Base-by-base conservation (phyloP, 2,329 filamentous ascomycete genomes). In the Pyricularia pennisetigena region DNA sequence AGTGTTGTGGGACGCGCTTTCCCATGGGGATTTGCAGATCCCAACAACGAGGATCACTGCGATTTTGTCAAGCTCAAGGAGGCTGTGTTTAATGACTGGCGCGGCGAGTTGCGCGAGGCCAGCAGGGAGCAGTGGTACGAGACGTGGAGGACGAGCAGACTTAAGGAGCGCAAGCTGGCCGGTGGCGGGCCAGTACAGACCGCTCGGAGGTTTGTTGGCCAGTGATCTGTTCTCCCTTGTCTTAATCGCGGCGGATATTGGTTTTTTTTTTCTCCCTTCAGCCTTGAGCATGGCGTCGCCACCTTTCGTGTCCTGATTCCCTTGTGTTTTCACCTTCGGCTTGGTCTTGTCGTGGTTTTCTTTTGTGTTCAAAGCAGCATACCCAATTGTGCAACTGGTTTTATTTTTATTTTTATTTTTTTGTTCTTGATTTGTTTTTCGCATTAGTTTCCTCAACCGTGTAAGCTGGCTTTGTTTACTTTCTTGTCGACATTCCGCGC, bases 11-110 rank as follows among this genome's bases (percentile, higher is more conserved):
- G 95, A 64, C 91, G 95, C 70, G 89, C 90, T 71, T 99, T 98
- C 77, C 92, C 95, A 0, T 99, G 95, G 95, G 95, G 95, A 7
- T 96, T 97, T 73, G 95, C 95, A 4, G 93, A 98, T 75, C 95
- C 95, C 0, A 94, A 95, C 81, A 90, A 98, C 74, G 84, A 89
- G 32, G 87, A 91, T 73, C 95, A 99, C 80, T 99, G 95, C 80
- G 95, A 99, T 79, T 99, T 97, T 78, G 83, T 91, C 68, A 90
- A 90, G 70, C 85, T 99, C 72, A 95, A 95, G 80, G 94, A 98
- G 69, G 89, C 90, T 8, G 91, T 99, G 35, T 99, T 99, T 78
- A 88, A 83, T 72, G 94, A 98, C 75, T 99, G 95, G 95, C 90
- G 94, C 66, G 86, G 86, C 62, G 95, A 99, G 76, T 83, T 99